Evolutionary conservation across 495 filamentous ascomycete genomes (phyloP).

Genomic region (Clavariopsis aquatica): DNA sequence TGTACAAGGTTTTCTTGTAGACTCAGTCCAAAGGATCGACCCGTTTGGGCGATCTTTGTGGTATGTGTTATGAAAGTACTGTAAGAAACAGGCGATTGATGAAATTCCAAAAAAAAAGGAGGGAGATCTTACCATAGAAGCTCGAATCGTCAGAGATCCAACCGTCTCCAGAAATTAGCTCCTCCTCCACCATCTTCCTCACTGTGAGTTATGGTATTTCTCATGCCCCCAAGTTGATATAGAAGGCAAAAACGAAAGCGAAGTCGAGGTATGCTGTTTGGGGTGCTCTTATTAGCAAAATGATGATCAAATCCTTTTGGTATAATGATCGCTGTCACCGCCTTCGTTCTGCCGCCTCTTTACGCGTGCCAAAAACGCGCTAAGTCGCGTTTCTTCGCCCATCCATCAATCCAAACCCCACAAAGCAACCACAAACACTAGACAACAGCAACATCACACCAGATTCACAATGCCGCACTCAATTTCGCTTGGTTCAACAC

Average conservation of each 20-base stretch:
- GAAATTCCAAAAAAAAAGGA: background rate
- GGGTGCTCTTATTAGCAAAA: no score
- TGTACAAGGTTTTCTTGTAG: background rate
- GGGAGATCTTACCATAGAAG: constrained; percentile 41
- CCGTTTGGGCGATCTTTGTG: no score
- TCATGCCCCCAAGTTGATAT: constrained; percentile 12
- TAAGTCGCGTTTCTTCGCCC: background rate
- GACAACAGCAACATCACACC: background rate
- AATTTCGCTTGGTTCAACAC: constrained; percentile 12
- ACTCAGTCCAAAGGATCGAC: no score
- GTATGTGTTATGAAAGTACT: no score
- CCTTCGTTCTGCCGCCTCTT: constrained; percentile 1
- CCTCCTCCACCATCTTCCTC: constrained; percentile 27
- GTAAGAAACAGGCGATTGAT: no score
- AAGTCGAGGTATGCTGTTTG: constrained; percentile 7
- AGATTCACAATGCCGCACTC: constrained; percentile 32
- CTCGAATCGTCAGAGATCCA: constrained; percentile 46
- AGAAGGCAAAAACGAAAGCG: background rate
- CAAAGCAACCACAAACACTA: background rate
- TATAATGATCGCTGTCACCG: constrained; percentile 11
- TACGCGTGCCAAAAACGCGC: constrained; percentile 2
- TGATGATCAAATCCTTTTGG: no score
- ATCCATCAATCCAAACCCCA: background rate
- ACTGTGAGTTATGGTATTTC: background rate
- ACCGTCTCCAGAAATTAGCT: constrained; percentile 38